Evolutionary conservation across 2,329 filamentous ascomycete genomes (phyloP), one percentile per base, ranked within the genome.

Genomic region (Beauveria medogensis): DNA sequence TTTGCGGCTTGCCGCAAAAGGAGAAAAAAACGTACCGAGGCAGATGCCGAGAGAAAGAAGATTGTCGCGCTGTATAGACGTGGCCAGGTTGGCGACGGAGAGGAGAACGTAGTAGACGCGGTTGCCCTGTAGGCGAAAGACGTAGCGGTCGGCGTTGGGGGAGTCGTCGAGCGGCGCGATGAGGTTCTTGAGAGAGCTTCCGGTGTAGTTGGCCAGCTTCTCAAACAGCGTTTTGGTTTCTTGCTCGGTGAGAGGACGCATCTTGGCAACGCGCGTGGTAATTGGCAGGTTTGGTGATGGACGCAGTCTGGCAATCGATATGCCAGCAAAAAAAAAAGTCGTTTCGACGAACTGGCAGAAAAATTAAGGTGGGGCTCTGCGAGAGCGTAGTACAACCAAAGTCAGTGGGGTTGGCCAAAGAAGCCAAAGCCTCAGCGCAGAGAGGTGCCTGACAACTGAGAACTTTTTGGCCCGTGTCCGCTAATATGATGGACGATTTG

Each of bases 141-240:
- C 91, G 75, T 91, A 88, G 70, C 91, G 87, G 74, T 94, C 90
- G 67, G 82, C 80, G 63, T 86, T 83, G 68, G 82, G 80, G 47
- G 82, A 84, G 75, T 87, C 81, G 69, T 88, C 83, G 63, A 89
- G 78, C 10, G 89, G 88, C 53, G 87, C 85, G 68, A 93, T 91
- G 67, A 97, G 84, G 74, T 91, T 87, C 75, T 92, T 93, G 67
- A 97, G 83, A 20, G 90, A 92, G 69, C 84, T 85, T 67, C 92
- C 92, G 26, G 90, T 94, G 80, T 97, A 99, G 74, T 92, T 90
- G 62, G 94, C 94, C 46, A 99, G 85, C 80, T 97, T 96, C 68
- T 88, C 84, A 75, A 97, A 95, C 69, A 97, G 85, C 1, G 89
- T 90, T 73, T 90, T 85, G 62, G 87, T 90, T 77, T 92, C 89